Conservation (phyloP, 257 asterid species). For the Solanum sejunctum region DNA sequence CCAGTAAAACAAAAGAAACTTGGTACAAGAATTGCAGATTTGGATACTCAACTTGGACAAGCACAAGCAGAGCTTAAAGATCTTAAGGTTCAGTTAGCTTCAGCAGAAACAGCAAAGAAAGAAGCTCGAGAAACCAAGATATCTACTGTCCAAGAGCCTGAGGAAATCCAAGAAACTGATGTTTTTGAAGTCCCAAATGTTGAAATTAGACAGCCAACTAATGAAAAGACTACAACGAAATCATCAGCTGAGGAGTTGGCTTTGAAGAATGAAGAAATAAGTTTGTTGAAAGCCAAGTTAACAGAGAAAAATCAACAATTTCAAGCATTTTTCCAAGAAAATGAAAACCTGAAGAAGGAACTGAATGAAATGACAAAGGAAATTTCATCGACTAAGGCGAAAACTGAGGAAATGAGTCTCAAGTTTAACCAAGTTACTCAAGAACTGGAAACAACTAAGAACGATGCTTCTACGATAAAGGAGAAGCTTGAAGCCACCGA, state of each 20-base stretch:
- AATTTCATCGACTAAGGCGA: slow-evolving; percentile 24
- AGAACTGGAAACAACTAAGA: slow-evolving; percentile 45
- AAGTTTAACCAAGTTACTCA: slow-evolving; percentile 22
- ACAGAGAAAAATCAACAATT: slow-evolving; percentile 44
- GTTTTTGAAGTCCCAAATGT: slow-evolving; percentile 10
- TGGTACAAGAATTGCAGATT: slow-evolving; percentile 67
- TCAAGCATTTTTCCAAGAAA: slow-evolving; percentile 27
- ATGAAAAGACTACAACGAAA: slow-evolving; percentile 19
- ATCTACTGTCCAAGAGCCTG: slow-evolving; percentile 3
- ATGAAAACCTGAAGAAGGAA: slow-evolving; percentile 25
- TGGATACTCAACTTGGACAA: slow-evolving; percentile 89
- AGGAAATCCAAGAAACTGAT: neutral
- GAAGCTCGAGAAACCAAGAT: slow-evolving; percentile 63
- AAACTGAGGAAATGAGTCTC: slow-evolving; percentile 28
- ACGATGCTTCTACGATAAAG: slow-evolving; percentile 4
- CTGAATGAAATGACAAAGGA: slow-evolving; percentile 29
- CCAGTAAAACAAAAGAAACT: slow-evolving; percentile 62
- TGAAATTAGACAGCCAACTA: slow-evolving; percentile 7
- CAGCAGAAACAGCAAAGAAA: slow-evolving; percentile 57
- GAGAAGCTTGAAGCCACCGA: slow-evolving; percentile 44
- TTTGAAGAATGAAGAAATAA: slow-evolving; percentile 37
- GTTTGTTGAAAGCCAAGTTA: slow-evolving; percentile 20
- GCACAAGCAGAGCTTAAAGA: slow-evolving; percentile 71
- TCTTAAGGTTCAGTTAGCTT: slow-evolving; percentile 54
- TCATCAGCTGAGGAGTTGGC: slow-evolving; percentile 25